Evolutionary conservation across 805 yeast species (phyloP).

Genomic region (Ogataea ganodermae): DNA sequence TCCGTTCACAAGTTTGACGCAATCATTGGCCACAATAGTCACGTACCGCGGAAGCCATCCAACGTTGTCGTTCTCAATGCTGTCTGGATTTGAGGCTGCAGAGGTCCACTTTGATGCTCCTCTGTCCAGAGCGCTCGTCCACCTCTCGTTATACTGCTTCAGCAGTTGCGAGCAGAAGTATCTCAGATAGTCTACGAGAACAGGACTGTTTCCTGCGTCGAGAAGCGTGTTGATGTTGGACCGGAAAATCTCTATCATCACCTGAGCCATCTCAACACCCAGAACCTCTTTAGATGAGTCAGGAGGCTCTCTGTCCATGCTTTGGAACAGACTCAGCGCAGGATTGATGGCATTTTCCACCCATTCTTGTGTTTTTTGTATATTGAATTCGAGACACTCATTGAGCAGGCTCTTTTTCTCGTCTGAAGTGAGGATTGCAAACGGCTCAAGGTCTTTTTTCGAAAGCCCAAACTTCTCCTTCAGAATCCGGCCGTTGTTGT

Average conservation of each 20-base stretch:
- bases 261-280: slow-evolving; percentile 34
- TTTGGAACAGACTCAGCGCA: slow-evolving; percentile 53
- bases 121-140: slow-evolving; percentile 23
- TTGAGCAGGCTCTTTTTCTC: slow-evolving; percentile 71
- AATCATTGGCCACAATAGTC: slow-evolving; percentile 34
- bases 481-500: slow-evolving; percentile 59
- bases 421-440: slow-evolving; percentile 55
- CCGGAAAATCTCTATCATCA: slow-evolving; percentile 26
- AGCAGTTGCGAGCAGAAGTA: slow-evolving; percentile 28
- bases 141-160: slow-evolving; percentile 23
- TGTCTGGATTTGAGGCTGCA: slow-evolving; percentile 8
- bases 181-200: slow-evolving; percentile 26
- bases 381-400: slow-evolving; percentile 75
- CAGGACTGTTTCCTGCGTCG: slow-evolving; percentile 38
- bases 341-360: slow-evolving; percentile 47
- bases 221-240: slow-evolving; percentile 39
- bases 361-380: slow-evolving; percentile 84
- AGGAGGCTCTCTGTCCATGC: slow-evolving; percentile 70
- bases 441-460: slow-evolving; percentile 48
- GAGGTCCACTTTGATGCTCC: slow-evolving; percentile 23
- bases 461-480: slow-evolving; percentile 50
- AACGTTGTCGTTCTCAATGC: slow-evolving; percentile 19
- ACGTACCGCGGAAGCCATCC: slow-evolving; percentile 35
- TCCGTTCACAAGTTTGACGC: slow-evolving; percentile 34
- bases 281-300: slow-evolving; percentile 28